Conservation (phyloP, 2,329 filamentous ascomycete genomes). For the Tolypocladium tropicale region DNA sequence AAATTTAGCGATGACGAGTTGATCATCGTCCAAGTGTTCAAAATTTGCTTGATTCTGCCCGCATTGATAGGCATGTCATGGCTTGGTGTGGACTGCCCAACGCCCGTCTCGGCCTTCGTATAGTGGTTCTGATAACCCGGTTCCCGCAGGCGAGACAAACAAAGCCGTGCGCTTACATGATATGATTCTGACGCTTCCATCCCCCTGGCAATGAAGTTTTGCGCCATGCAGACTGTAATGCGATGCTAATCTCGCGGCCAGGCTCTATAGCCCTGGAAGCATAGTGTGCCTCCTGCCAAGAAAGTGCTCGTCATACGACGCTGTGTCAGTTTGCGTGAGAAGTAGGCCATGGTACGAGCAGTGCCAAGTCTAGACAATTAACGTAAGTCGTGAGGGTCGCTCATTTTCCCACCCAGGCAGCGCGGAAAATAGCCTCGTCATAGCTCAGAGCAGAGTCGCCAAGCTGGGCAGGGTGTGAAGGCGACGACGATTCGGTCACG, state of each 20-base stretch:
- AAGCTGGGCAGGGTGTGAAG: conserved; percentile 17
- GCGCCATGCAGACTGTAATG: neutral
- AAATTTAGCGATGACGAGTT: neutral
- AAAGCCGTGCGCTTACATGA: neutral
- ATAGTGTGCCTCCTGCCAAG: neutral
- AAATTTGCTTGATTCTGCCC: neutral
- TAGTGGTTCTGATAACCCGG: neutral
- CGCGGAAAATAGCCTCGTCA: conserved; percentile 23
- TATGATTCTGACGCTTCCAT: neutral
- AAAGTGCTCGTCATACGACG: neutral
- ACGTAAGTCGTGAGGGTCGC: neutral
- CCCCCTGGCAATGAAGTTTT: neutral
- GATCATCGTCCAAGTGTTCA: neutral
- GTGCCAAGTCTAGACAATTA: too few species aligned
- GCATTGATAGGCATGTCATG: neutral
- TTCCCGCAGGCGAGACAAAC: neutral
- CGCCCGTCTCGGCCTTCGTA: neutral
- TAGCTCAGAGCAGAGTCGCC: conserved; percentile 23
- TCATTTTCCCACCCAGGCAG: conserved; percentile 17
- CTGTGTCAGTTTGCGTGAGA: neutral
- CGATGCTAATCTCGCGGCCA: neutral
- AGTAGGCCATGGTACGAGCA: neutral
- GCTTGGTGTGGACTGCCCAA: neutral
- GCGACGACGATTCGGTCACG: conserved; percentile 6
- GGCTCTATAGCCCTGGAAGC: neutral